These are phyloP conservation scores for Prunus persica DNA, from an alignment of 306 rosid genomes.

Conservation along the genomic window Prunus_persica_NCBIv2 NC_034011.1:25597501-25598000, in stretches of 20 bases:
- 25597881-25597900: background rate
- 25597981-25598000: constrained; percentile 98
- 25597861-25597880: background rate
- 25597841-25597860: constrained; percentile 3
- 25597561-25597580: constrained; percentile 96
- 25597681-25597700: constrained; percentile 77
- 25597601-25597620: constrained; percentile 93
- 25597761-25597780: constrained; percentile 84
- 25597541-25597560: constrained; percentile 91
- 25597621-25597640: constrained; percentile 97
- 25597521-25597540: constrained; percentile 77
- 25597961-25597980: constrained; percentile 4
- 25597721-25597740: constrained; percentile 65
- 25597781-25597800: constrained; percentile 86
- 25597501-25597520: constrained; percentile 69
- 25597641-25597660: constrained; percentile 89
- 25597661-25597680: constrained; percentile 76
- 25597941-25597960: background rate
- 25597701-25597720: constrained; percentile 75
- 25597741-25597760: constrained; percentile 95
- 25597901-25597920: background rate
- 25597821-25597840: constrained; percentile 23
- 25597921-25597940: background rate
- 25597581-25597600: constrained; percentile 82
- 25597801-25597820: constrained; percentile 88